Conservation (phyloP, 73 alveolate species). For the Paramecium sonneborni region DNA sequence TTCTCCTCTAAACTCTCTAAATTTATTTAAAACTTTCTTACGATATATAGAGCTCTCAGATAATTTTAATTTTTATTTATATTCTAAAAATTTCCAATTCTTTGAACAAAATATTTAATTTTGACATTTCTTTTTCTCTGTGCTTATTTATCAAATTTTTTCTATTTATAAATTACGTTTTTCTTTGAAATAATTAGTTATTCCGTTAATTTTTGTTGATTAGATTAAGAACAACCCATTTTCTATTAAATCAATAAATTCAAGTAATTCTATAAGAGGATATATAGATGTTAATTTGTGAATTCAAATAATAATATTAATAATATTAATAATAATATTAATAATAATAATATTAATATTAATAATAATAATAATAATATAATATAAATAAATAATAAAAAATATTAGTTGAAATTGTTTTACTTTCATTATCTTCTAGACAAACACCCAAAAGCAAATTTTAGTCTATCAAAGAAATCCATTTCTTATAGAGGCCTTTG, state of each 20-base stretch:
- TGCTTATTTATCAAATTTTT: neutral
- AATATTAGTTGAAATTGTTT: neutral
- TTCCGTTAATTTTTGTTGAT: too few relatives aligned
- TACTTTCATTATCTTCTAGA: constrained; percentile 40
- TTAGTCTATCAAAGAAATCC: constrained; percentile 52
- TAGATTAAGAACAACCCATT: too few relatives aligned
- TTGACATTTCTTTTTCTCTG: neutral
- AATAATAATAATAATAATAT: neutral
- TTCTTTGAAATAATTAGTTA: too few relatives aligned
- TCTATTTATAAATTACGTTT: neutral
- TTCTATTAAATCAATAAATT: too few relatives aligned
- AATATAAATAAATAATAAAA: neutral
- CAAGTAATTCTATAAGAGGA: too few relatives aligned
- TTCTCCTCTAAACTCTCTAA: neutral
- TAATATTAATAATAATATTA: too few relatives aligned
- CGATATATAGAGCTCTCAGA: neutral
- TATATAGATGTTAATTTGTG: too few relatives aligned
- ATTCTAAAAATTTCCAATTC: neutral
- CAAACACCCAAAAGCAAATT: constrained; percentile 53
- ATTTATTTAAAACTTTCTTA: neutral
- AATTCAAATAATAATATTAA: too few relatives aligned
- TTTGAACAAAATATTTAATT: neutral
- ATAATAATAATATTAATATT: neutral
- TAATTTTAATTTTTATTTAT: neutral
- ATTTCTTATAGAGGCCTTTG: constrained; percentile 6